phyloP scores from a whole-genome alignment of 2,329 filamentous ascomycete genomes.

The Rhynchosporium graminicola region DNA sequence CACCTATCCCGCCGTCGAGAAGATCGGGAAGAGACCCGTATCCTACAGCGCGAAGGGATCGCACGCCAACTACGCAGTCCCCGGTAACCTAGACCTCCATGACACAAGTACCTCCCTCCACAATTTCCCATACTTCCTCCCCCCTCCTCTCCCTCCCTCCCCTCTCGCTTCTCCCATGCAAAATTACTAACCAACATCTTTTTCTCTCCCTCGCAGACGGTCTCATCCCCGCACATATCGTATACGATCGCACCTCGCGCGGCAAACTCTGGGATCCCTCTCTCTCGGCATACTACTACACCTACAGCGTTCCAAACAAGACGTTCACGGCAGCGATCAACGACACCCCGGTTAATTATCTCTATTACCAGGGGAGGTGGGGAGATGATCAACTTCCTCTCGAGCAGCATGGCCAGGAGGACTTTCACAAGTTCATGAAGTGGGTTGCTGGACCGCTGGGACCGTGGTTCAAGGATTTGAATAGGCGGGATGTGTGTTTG shows the following conservation, averaged over 20 bases:
- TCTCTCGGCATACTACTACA: constrained; percentile 55
- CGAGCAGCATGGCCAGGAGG: constrained; percentile 43
- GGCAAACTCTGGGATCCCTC: constrained; percentile 70
- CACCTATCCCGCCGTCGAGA: constrained; percentile 82
- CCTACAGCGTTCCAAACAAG: constrained; percentile 45
- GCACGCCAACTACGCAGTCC: constrained; percentile 69
- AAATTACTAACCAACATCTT: too few relatives aligned
- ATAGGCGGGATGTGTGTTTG: constrained; percentile 43
- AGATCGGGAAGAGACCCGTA: constrained; percentile 68
- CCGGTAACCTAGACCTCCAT: constrained; percentile 62
- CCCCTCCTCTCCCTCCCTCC: constrained; percentile 11
- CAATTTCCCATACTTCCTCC: constrained; percentile 40
- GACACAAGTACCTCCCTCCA: constrained; percentile 53
- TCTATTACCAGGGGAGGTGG: constrained; percentile 84
- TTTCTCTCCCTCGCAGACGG: constrained; percentile 37
- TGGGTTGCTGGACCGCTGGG: constrained; percentile 59
- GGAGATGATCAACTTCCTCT: constrained; percentile 82
- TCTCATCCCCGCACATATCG: constrained; percentile 50
- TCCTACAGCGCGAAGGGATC: constrained; percentile 67
- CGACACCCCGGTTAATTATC: constrained; percentile 76
- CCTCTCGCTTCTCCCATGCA: background rate
- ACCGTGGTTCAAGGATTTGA: constrained; percentile 57
- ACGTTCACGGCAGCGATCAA: constrained; percentile 58
- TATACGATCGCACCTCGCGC: constrained; percentile 61
- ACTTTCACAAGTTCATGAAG: constrained; percentile 47